Conservation (phyloP, 495 filamentous ascomycete genomes). For the Pyrenula massariospora region DNA sequence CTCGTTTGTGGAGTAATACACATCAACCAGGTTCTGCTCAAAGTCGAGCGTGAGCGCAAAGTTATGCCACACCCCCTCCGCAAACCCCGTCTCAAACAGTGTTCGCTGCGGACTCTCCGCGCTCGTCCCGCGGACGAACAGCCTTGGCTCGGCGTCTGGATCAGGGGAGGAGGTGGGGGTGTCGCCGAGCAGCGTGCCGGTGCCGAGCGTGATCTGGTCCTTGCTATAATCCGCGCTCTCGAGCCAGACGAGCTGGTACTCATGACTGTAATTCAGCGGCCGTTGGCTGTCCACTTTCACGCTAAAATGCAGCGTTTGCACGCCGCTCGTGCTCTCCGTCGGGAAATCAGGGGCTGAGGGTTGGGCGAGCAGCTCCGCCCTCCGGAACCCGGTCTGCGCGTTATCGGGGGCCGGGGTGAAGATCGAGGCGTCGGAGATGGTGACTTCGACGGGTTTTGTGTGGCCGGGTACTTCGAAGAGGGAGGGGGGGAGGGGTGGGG, state of each 20-base stretch:
- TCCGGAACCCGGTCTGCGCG: constrained; percentile 41
- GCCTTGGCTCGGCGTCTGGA: constrained; percentile 1
- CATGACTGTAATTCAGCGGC: constrained; percentile 40
- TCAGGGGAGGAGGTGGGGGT: constrained; percentile 19
- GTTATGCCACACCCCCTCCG: not conserved
- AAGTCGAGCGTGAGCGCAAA: not conserved
- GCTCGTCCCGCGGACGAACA: not conserved
- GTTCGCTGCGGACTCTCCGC: not conserved
- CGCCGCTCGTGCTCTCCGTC: constrained; percentile 14
- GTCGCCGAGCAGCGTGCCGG: constrained; percentile 28
- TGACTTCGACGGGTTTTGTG: not conserved
- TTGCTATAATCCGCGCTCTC: constrained; percentile 40
- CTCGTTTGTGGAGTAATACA: not conserved
- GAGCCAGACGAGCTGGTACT: constrained; percentile 46
- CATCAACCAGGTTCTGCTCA: not conserved
- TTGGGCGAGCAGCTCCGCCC: constrained; percentile 35
- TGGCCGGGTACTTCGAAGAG: not conserved
- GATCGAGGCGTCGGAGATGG: constrained; percentile 29
- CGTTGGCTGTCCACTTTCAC: constrained; percentile 32
- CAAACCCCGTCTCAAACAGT: not conserved
- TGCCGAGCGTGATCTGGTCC: constrained; percentile 45
- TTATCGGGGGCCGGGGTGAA: constrained; percentile 26
- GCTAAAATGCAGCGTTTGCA: constrained; percentile 43
- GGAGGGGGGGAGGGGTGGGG: not conserved
- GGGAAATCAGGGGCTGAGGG: constrained; percentile 34